phyloP scores from a whole-genome alignment of 139 green algal genomes.

The Deuterostichococcus epilithicus region DNA sequence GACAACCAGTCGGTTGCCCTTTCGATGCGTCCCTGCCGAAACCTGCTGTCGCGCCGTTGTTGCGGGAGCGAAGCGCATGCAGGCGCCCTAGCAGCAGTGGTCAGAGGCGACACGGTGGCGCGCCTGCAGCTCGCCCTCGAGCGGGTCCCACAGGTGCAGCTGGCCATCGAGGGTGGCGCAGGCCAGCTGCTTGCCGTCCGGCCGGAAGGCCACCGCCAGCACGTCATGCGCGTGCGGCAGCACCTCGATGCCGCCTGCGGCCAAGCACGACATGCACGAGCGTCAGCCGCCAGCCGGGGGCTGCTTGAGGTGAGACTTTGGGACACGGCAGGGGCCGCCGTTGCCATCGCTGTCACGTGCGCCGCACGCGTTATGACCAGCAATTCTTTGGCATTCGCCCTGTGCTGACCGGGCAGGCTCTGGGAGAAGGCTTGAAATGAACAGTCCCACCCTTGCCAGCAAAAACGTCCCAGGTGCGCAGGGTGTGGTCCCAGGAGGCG shows the following conservation, averaged over 20 bases:
- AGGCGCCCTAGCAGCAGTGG: background rate
- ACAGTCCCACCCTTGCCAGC: background rate
- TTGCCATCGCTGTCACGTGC: too few relatives aligned
- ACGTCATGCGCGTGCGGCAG: constrained; percentile 91
- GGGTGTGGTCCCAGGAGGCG: constrained; percentile 85
- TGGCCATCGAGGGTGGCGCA: constrained; percentile 83
- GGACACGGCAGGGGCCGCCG: too few relatives aligned
- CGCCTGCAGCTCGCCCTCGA: constrained; percentile 64
- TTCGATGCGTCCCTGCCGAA: too few relatives aligned
- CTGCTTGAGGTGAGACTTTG: too few relatives aligned
- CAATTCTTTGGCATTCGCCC: too few relatives aligned
- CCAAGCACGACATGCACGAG: constrained; percentile 33
- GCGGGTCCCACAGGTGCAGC: constrained; percentile 92
- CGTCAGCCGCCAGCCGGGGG: too few relatives aligned
- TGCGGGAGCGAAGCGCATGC: background rate
- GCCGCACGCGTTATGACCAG: too few relatives aligned
- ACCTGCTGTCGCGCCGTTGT: background rate
- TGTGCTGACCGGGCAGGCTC: too few relatives aligned
- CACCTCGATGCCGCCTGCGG: constrained; percentile 54
- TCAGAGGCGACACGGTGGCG: background rate
- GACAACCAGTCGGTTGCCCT: too few relatives aligned
- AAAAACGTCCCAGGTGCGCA: constrained; percentile 89
- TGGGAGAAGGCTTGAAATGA: too few relatives aligned
- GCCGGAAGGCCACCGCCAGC: constrained; percentile 79
- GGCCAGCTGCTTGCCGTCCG: constrained; percentile 87